Evolutionary conservation across 179 eudicot genomes (phyloP).

Genomic region (Vitellaria paradoxa): DNA sequence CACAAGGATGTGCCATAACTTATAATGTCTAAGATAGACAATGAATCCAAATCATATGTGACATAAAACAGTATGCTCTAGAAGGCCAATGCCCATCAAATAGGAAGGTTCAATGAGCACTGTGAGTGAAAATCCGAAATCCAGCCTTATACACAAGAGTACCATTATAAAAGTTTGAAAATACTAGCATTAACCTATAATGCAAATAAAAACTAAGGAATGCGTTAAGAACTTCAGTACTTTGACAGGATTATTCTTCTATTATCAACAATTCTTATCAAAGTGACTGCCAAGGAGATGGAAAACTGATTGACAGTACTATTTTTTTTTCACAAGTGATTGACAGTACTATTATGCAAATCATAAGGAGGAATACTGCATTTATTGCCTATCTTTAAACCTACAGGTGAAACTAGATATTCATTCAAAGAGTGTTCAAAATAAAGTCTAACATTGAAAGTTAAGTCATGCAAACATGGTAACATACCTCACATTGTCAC

Average conservation of each 20-base stretch:
- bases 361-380: background rate
- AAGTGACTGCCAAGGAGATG: background rate
- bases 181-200: background rate
- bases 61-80: background rate
- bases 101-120: background rate
- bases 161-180: background rate
- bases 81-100: background rate
- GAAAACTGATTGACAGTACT: background rate
- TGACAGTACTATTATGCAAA: background rate
- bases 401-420: background rate
- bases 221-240: background rate
- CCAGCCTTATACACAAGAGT: background rate
- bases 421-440: background rate
- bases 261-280: background rate
- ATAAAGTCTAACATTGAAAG: background rate
- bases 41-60: background rate
- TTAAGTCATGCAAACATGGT: background rate
- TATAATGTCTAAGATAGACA: background rate
- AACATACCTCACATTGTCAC: constrained; percentile 46
- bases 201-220: background rate
- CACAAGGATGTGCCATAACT: background rate
- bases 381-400: background rate
- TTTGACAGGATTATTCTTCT: background rate
- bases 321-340: background rate
- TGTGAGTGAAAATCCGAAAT: background rate